phyloP scores from a whole-genome alignment of 441 rosid species.

The Euphorbia corollata region DNA sequence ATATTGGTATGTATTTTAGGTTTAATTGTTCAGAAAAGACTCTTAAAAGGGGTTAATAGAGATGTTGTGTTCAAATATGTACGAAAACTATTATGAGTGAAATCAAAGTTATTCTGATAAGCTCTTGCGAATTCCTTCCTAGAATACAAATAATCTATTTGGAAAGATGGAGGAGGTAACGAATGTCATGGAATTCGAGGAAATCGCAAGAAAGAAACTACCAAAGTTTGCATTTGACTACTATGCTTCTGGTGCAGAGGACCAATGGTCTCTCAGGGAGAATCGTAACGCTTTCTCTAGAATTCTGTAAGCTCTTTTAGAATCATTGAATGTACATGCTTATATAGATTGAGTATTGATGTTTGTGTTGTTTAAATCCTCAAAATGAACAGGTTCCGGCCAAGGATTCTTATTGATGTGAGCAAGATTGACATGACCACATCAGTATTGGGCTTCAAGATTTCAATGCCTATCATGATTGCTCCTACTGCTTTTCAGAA shows the following conservation, averaged over 20 bases:
- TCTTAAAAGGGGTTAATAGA: no score
- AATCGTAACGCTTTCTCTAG: slow-evolving; percentile 78
- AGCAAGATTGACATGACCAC: slow-evolving; percentile 68
- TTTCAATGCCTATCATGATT: slow-evolving; percentile 97
- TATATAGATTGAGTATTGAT: neutral
- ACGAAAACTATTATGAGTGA: neutral
- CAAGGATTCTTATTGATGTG: slow-evolving; percentile 81
- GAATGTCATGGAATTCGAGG: slow-evolving; percentile 67
- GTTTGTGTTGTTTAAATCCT: neutral
- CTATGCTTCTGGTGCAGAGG: slow-evolving; percentile 72
- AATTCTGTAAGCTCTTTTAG: slow-evolving; percentile 51
- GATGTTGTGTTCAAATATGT: no score
- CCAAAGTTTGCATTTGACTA: slow-evolving; percentile 96
- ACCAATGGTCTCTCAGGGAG: slow-evolving; percentile 88
- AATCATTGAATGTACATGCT: neutral
- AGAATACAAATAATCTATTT: slow-evolving; percentile 9
- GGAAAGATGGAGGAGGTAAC: slow-evolving; percentile 85
- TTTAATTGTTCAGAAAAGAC: neutral
- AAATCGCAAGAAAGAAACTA: slow-evolving; percentile 74
- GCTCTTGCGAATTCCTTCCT: neutral
- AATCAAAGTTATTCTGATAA: slow-evolving; percentile 5
- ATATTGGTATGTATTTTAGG: neutral
- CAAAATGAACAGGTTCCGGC: slow-evolving; percentile 55
- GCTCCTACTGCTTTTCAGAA: slow-evolving; percentile 97
- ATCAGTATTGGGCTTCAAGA: slow-evolving; percentile 72